Base-by-base conservation (phyloP, 768 basidiomycete species). In the Leucocoprinus birnbaumii region DNA sequence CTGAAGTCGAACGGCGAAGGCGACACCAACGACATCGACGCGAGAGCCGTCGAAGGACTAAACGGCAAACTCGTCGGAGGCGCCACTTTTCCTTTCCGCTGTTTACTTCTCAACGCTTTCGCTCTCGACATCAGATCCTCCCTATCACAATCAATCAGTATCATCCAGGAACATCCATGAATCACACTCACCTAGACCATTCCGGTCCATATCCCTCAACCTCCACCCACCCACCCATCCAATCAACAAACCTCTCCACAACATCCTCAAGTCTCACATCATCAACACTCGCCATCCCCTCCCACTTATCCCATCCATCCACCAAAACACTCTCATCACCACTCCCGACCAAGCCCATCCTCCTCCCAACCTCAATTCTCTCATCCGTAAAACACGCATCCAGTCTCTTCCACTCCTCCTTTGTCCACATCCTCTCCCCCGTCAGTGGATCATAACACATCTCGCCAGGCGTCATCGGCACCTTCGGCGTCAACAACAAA, bases 381-480 rank as follows among this genome's bases (percentile, higher is more conserved):
- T 86, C 83, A 51, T 89, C 86, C 10, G 87, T 86, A 58, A 92
- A 86, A 62, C 88, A 90, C 21, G 80, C 80, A 66, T 94, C 91
- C 47, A 94, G 73, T 46, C 75, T 64, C 66, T 87, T 91, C 91
- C 91, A 94, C 49, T 92, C 87, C 19, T 80, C 80, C 62, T 86
- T 87, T 3, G 77, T 74, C 91, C 91, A 94, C 38, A 68, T 71
- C 16, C 66, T 63, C 48, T 65, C 61, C 3, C 60, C 61, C 7
- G 40, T 48, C 14, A 43, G 27, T 11, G 48, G 46, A 31, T 45
- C 48, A 47, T 58, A 49, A 37, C 51, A 54, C 51, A 37, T 53
- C 18, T 53, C 46, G 3, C 47, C 52, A 42, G 57, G 57, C n/a
- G 53, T 51, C 49, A 44, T 53, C 3, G 54, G 50, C 2, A 48